Percentiles rank a stretch among this genome's conserved stretches.
Conservation (phyloP, 768 basidiomycete genomes). For the Lactarius psammicola region DNA sequence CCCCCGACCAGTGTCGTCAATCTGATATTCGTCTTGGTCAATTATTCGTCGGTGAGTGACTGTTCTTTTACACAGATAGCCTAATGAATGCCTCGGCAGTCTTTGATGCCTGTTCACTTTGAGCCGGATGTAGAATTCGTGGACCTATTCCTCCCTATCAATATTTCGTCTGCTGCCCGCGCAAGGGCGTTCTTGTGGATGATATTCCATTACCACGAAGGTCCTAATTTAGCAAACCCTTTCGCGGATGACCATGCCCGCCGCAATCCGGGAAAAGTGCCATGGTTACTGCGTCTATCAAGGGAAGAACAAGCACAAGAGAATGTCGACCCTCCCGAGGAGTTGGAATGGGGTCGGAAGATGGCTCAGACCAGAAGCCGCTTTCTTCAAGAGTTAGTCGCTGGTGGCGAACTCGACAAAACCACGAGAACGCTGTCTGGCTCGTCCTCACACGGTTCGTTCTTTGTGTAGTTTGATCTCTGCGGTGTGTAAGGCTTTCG, state of each 20-base stretch:
- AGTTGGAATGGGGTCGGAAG: slow-evolving; percentile 70
- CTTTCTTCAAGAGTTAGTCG: slow-evolving; percentile 69
- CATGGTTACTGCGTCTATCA: slow-evolving; percentile 54
- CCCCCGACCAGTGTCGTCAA: slow-evolving; percentile 89
- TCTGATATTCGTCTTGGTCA: slow-evolving; percentile 78
- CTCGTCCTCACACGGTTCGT: slow-evolving; percentile 28
- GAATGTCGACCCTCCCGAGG: slow-evolving; percentile 76
- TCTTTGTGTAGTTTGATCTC: neutral
- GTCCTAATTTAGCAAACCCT: slow-evolving; percentile 60
- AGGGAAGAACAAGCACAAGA: slow-evolving; percentile 56
- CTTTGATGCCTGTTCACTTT: slow-evolving; percentile 59
- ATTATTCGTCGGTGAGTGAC: slow-evolving; percentile 66
- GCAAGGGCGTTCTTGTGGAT: slow-evolving; percentile 83
- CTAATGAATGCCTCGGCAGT: slow-evolving; percentile 28
- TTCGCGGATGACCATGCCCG: slow-evolving; percentile 68
- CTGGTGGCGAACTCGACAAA: slow-evolving; percentile 42
- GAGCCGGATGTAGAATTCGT: slow-evolving; percentile 72
- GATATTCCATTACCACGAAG: slow-evolving; percentile 78
- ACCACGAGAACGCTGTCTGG: slow-evolving; percentile 32
- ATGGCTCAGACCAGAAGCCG: slow-evolving; percentile 72
- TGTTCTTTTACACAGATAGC: neutral
- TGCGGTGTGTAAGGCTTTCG: neutral
- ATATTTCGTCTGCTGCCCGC: slow-evolving; percentile 67
- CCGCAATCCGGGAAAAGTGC: slow-evolving; percentile 59
- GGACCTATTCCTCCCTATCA: slow-evolving; percentile 80